Percentiles rank a stretch among this genome's conserved stretches.
Evolutionary conservation across 345 rosid species (phyloP).

Genomic region (Eucalyptus cloeziana): DNA sequence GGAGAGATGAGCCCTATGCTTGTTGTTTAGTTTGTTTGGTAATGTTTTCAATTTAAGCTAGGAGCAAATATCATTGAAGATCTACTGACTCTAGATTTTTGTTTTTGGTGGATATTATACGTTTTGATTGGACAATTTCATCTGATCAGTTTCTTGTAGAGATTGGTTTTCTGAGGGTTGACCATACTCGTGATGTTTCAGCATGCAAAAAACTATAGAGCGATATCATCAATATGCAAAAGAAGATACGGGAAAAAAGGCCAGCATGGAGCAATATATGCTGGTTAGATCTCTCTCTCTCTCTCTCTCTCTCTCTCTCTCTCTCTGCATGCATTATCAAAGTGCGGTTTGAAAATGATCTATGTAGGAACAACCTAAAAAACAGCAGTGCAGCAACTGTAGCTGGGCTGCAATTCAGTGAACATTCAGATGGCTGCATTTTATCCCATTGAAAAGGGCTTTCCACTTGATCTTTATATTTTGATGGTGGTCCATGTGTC

Average conservation of each 20-base stretch:
- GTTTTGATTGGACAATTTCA: background rate
- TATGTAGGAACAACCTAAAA: background rate
- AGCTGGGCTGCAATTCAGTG: background rate
- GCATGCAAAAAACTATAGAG: background rate
- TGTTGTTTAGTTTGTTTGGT: background rate
- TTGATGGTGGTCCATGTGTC: background rate
- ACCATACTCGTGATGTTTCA: background rate
- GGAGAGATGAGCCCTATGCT: background rate
- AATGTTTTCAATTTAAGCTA: background rate
- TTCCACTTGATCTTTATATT: background rate
- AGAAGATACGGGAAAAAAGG: background rate
- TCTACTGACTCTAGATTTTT: background rate
- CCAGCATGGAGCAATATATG: background rate
- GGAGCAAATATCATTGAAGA: background rate
- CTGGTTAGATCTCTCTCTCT: constrained; percentile 19
- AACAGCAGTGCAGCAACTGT: background rate
- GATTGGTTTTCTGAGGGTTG: background rate
- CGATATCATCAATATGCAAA: background rate
- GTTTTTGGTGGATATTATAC: background rate
- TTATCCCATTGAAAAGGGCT: background rate
- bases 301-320: background rate
- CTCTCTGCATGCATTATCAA: background rate
- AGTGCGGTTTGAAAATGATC: background rate
- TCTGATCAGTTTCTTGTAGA: background rate
- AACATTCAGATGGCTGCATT: background rate